phyloP scores from a whole-genome alignment of 371 early-diverging fungal species.

The Mortierella sp. region DNA sequence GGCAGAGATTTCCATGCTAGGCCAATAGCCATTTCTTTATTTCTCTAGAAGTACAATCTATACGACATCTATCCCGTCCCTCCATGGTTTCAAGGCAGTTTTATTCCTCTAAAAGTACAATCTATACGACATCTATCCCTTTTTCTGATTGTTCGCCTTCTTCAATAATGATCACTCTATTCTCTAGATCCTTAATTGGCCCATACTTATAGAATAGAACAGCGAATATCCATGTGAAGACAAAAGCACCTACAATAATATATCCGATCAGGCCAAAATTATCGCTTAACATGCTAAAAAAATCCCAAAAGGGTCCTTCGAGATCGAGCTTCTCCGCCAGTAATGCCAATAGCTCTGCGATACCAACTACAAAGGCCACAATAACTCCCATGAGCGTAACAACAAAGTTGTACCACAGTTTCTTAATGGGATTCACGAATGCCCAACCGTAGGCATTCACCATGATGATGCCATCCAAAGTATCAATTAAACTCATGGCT shows the following conservation, averaged over 20 bases:
- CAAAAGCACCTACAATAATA: conserved; percentile 64
- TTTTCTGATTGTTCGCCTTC: neutral
- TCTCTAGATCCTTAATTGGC: conserved; percentile 62
- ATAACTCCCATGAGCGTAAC: conserved; percentile 72
- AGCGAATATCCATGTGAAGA: conserved; percentile 64
- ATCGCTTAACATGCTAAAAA: conserved; percentile 62
- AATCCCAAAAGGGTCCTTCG: conserved; percentile 71
- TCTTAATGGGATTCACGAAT: conserved; percentile 70
- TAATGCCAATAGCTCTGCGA: conserved; percentile 66
- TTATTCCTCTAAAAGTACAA: too few relatives aligned
- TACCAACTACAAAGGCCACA: conserved; percentile 70
- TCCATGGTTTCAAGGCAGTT: too few relatives aligned
- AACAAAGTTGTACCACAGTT: conserved; percentile 73
- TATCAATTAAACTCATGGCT: conserved; percentile 78
- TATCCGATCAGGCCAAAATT: conserved; percentile 70
- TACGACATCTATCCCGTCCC: neutral
- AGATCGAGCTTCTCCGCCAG: conserved; percentile 61
- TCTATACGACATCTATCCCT: neutral
- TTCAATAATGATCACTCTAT: conserved; percentile 26
- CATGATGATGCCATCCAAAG: conserved; percentile 77
- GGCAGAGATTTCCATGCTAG: too few relatives aligned
- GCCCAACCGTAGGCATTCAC: conserved; percentile 74
- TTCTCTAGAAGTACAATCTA: too few relatives aligned
- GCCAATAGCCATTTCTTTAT: too few relatives aligned
- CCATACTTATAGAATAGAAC: conserved; percentile 59